Evolutionary conservation across 352 stramenopile genomes (phyloP), one percentile per base, ranked within the genome.

Genomic region (Globisporangium camurandrum): DNA sequence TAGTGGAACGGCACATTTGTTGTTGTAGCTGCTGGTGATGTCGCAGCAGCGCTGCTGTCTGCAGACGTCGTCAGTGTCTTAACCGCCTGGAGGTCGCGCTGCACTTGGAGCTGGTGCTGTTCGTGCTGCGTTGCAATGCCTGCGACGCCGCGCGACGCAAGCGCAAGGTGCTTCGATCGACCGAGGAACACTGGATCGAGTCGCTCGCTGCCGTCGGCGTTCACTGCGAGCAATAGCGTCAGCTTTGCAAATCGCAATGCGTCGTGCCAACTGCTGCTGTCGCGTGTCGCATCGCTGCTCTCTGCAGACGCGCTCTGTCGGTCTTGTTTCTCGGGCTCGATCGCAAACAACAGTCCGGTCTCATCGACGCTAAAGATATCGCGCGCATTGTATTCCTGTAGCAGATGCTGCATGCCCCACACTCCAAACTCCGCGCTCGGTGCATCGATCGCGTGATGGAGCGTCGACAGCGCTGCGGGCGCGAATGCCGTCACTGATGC

Each of bases 101-200:
- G 33, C 2, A 27, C 24, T 12, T 44, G 41, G 10, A 27, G 1
- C 7, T 30, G 27, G 19, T 23, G 36, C 20, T 54, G 31, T n/a
- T 49, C 41, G n/a, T 42, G 36, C 10, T 22, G 4, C 12, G 31
- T 16, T 2, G 50, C 19, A 5, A 44, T 37, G 6, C 22, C 17
- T 3, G 33, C 17, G 0, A 27, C 24, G 6, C 24, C n/a, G 12
- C 23, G 20, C 12, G 50, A 19, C 12, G 39, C 38, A n/a, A 20
- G 20, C 9, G 46, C 36, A 0, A 56, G 44, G 20, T 48, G 33
- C 27, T 49, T 52, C n/a, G 53, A 41, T 4, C 56, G 34, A 24
- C 50, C 51, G 20, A 69, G 48, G 49, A 67, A 61, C 8, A 69
- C 46, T 17, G 62, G 62, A 16, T 59, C 50, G 19, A 69, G 45